A percentile compares a stretch with the other conserved stretches of the same genome.
Conservation (phyloP, 176 grass and related monocot genomes). For the Areca catechu region DNA sequence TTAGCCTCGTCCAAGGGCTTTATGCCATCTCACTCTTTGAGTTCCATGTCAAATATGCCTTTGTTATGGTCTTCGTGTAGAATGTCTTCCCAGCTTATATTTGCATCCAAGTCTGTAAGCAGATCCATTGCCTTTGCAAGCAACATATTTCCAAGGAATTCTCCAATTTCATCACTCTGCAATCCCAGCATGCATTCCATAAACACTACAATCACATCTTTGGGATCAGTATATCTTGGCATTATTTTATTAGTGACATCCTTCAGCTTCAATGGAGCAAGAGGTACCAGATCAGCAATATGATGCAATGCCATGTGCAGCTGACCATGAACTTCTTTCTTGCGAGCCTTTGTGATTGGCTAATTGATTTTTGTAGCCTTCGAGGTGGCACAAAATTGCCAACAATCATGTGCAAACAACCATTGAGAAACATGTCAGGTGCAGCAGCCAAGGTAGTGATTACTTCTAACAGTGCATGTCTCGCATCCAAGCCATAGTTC, state of each 20-base stretch:
- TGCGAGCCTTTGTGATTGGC: conserved; percentile 8
- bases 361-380: not conserved
- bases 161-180: conserved; percentile 49
- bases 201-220: conserved; percentile 42
- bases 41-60: conserved; percentile 90
- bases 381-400: conserved; percentile 28
- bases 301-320: conserved; percentile 22
- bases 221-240: conserved; percentile 21
- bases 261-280: conserved; percentile 28
- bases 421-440: conserved; percentile 35
- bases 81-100: conserved; percentile 82
- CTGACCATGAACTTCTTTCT: conserved; percentile 27
- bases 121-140: conserved; percentile 77
- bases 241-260: conserved; percentile 19
- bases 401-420: conserved; percentile 37
- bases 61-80: conserved; percentile 70
- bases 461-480: conserved; percentile 35
- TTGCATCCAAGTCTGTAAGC: conserved; percentile 77
- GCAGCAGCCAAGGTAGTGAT: conserved; percentile 43
- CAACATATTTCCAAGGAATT: conserved; percentile 55
- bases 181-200: conserved; percentile 77
- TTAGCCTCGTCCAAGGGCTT: conserved; percentile 6
- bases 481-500: conserved; percentile 25
- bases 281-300: conserved; percentile 26
- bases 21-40: conserved; percentile 62